Conservation (phyloP, 352 stramenopile species). For the Globisporangium lucens region DNA sequence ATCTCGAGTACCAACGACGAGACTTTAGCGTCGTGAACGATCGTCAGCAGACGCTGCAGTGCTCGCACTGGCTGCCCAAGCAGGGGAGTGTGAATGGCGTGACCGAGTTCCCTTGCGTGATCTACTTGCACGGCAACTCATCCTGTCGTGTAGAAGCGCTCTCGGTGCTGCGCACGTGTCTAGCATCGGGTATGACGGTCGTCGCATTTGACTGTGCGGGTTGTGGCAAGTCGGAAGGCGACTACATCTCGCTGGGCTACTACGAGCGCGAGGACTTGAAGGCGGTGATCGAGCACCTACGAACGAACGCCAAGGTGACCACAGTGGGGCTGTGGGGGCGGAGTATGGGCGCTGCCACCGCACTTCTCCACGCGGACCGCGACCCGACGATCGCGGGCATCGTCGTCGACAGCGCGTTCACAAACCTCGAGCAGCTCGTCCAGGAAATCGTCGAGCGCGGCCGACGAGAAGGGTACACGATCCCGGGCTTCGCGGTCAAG, state of each 20-base stretch:
- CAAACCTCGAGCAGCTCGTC: slow-evolving; percentile 93
- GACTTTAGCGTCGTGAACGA: slow-evolving; percentile 90
- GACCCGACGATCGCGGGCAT: slow-evolving; percentile 97
- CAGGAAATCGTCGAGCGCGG: slow-evolving; percentile 97
- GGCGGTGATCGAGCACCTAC: slow-evolving; percentile 93
- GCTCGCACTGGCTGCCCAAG: slow-evolving; percentile 92
- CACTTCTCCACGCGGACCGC: slow-evolving; percentile 95
- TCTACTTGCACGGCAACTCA: slow-evolving; percentile 98
- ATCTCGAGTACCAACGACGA: slow-evolving; percentile 78
- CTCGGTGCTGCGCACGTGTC: slow-evolving; percentile 82
- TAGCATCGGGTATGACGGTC: slow-evolving; percentile 93
- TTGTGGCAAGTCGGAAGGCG: slow-evolving; percentile 94
- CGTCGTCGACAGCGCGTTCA: slow-evolving; percentile 97
- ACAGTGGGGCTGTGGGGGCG: slow-evolving; percentile 96
- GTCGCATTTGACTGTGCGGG: slow-evolving; percentile 97
- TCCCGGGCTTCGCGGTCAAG: slow-evolving; percentile 90
- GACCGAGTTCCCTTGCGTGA: slow-evolving; percentile 85
- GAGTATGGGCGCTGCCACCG: slow-evolving; percentile 97
- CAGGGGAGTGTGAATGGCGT: slow-evolving; percentile 26
- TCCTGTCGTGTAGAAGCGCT: slow-evolving; percentile 94
- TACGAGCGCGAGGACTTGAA: slow-evolving; percentile 91
- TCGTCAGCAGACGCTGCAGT: slow-evolving; percentile 86
- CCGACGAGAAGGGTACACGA: slow-evolving; percentile 90
- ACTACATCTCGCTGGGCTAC: slow-evolving; percentile 97
- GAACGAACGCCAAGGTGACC: slow-evolving; percentile 86